Conservation (phyloP, 306 rosid species). For the Macrotyloma uniflorum region DNA sequence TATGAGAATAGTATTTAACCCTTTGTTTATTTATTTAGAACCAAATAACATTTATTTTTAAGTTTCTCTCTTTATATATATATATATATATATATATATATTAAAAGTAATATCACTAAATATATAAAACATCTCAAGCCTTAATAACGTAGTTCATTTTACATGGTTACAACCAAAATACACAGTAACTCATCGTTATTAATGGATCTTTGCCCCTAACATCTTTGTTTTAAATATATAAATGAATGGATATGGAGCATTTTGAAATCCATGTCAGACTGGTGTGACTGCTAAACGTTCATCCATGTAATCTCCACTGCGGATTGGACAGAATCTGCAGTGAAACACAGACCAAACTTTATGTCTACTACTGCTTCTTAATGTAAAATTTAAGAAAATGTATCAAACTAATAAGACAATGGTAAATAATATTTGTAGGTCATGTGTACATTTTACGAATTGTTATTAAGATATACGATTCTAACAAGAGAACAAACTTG, state of each 20-base stretch:
- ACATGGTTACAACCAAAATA: not conserved
- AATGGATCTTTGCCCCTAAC: not conserved
- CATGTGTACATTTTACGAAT: too few relatives aligned
- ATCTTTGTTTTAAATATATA: not conserved
- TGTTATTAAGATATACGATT: too few relatives aligned
- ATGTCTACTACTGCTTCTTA: not conserved
- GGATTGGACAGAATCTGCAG: slow-evolving; percentile 1
- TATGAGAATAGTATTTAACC: too few relatives aligned
- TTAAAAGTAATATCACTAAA: too few relatives aligned
- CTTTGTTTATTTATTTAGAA: too few relatives aligned
- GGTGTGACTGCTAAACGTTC: not conserved
- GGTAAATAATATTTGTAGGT: not conserved
- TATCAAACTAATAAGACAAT: not conserved
- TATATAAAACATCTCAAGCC: too few relatives aligned
- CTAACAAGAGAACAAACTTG: not conserved
- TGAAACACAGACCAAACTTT: not conserved
- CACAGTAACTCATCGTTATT: not conserved
- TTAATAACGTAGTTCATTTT: not conserved
- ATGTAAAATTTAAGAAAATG: not conserved
- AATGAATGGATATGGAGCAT: not conserved
- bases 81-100: too few relatives aligned
- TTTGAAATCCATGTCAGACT: not conserved
- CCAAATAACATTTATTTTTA: too few relatives aligned
- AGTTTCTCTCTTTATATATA: too few relatives aligned
- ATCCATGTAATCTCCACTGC: not conserved